Base-by-base conservation (phyloP, 352 stramenopile species). In the Thraustochytrium sp. region DNA sequence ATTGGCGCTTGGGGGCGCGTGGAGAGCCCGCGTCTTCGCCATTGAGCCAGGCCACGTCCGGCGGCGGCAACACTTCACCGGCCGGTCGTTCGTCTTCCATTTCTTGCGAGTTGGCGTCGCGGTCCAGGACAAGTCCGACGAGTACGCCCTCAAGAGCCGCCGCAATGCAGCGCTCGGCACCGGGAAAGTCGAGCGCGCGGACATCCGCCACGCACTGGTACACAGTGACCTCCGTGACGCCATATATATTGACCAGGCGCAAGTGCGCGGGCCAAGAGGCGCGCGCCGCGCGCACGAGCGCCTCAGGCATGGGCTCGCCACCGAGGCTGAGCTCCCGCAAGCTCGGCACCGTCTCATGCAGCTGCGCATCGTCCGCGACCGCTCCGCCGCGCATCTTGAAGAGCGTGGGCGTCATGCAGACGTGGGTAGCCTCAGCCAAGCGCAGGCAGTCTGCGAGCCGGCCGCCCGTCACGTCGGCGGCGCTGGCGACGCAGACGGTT, bases 201-300 rank as follows among this genome's bases (percentile, higher is more conserved):
- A 84, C 59, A 23, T 46, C 29, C 11, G 11, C 11, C 29, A 29
- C 8, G 9, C 31, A 46, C 59, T 85, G 80, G 51, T 85, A 85
- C 44, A 82, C 63, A 34, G 64, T 82, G 64, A 21, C 46, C 56
- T 85, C 80, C n/a, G 80, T 85, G 21, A 78, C 65, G 42, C 80
- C 80, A 49, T 85, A 85, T 34, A 82, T 64, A 65, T 42, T 48
- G 11, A 62, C 11, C 3, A 85, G 55, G 18, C 40, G 37, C n/a
- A 74, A 68, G 16, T 46, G 55, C 34, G 23, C 4, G 9, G 29
- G 23, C 23, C 23, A 31, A 26, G 34, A 21, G 23, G 5, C 37
- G 26, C 46, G 44, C 34, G 68, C 48, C 21, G 18, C 38, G 8
- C 2, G 36, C 11, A 54, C 49, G 48, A 85, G 13, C 2, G 16